Percentiles rank a stretch among this genome's conserved stretches.
phyloP scores from a whole-genome alignment of 495 filamentous ascomycete genomes.

The Penicillium malachiteum region DNA sequence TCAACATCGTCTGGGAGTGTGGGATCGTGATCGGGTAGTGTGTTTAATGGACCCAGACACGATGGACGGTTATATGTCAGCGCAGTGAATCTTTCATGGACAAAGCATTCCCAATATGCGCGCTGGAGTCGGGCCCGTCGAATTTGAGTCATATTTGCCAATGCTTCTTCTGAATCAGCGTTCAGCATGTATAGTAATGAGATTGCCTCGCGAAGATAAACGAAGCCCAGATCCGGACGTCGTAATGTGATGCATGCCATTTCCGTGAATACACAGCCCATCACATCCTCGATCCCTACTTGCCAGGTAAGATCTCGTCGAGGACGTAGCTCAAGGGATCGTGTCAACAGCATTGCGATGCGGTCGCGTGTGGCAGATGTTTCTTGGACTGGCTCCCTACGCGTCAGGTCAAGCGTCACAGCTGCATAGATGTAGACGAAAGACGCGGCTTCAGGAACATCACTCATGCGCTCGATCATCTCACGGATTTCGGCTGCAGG shows the following conservation, averaged over 20 bases:
- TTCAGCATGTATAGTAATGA: constrained; percentile 28
- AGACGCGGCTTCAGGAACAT: constrained; percentile 17
- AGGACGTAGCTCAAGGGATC: constrained; percentile 24
- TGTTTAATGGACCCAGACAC: constrained; percentile 14
- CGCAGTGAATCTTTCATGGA: constrained; percentile 33
- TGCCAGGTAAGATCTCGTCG: constrained; percentile 20
- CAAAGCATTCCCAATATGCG: constrained; percentile 34
- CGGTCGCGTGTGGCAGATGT: constrained; percentile 8
- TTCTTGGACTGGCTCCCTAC: constrained; percentile 11
- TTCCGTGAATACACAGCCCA: constrained; percentile 24
- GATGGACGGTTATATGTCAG: constrained; percentile 24
- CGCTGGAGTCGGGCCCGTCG: constrained; percentile 29
- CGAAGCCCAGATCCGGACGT: constrained; percentile 27
- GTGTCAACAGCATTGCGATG: constrained; percentile 18
- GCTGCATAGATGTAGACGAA: constrained; percentile 30
- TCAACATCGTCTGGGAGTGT: constrained; percentile 15
- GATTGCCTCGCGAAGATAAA: constrained; percentile 33
- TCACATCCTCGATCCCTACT: constrained; percentile 18
- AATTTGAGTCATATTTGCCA: constrained; percentile 11
- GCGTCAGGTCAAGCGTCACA: constrained; percentile 27
- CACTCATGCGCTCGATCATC: constrained; percentile 23
- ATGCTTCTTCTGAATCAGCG: constrained; percentile 16
- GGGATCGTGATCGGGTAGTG: constrained; percentile 27
- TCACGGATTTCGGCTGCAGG: constrained; percentile 16
- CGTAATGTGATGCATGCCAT: constrained; percentile 28